Base-by-base conservation (phyloP, 495 filamentous ascomycete genomes). In the Oleoguttula mirabilis region DNA sequence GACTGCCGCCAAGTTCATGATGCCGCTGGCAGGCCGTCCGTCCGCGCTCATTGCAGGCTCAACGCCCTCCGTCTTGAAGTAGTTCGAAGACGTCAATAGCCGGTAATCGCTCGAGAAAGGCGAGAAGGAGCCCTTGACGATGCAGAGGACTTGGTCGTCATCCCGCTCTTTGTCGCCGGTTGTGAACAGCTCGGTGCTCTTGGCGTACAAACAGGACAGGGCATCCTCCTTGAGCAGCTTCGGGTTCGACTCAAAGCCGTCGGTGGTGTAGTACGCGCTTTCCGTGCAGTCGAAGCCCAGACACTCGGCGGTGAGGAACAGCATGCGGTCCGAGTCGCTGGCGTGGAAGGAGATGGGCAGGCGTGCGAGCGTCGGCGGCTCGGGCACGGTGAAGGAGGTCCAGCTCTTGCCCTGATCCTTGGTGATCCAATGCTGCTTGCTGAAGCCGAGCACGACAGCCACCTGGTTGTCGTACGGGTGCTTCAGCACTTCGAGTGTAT, bases 181-280 rank as follows among this genome's bases (percentile, higher is more conserved):
- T n/a, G 68, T 74, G 58, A 95, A 94, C 31, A 76, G 58, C 5
- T 77, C 69, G 15, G 80, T 77, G 10, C 75, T 74, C 40, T 79
- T 79, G 10, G 88, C 90, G 78, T 85, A 98, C 45, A 77, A 71
- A 60, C 90, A 98, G 39, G 77, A 74, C 24, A 72, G 66, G 2
- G 80, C 80, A 32, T 72, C 66, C 21, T 70, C 66, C 21, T 76
- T 69, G 46, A 96, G 66, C 14, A 65, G 50, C 41, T 80, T 68
- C 22, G 74, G 68, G 27, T 66, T 56, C 6, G 68, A 72, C 31
- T 78, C 60, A 63, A 98, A 98, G 37, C 82, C 82, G 59, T 98
- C 75, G 12, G 66, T 77, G 1, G 90, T 96, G 55, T 94, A 95
- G 58, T 71, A 79, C 20, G 48, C 52, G 16, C 65, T 69, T 6